A percentile compares a stretch with the other conserved stretches of the same genome.
Evolutionary conservation across 2,329 filamentous ascomycete species (phyloP).

Genomic region (Coniochaeta sp.): DNA sequence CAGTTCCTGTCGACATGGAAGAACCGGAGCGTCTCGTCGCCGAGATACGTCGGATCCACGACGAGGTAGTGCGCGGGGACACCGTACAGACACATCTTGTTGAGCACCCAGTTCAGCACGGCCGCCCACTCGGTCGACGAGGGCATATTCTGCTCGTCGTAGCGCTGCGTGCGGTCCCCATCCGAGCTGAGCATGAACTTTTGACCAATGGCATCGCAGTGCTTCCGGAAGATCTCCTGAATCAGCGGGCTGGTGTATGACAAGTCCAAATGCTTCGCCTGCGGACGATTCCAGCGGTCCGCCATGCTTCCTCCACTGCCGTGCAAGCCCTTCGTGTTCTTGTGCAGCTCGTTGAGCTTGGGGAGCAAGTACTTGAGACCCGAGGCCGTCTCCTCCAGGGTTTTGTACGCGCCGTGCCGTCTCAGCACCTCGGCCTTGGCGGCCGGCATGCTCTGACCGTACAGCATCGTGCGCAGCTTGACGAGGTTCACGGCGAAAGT

Average conservation of each 20-base stretch:
- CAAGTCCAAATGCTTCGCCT: neutral
- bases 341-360: neutral
- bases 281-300: neutral
- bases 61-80: conserved; percentile 25
- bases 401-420: neutral
- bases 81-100: conserved; percentile 5
- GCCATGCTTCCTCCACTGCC: neutral
- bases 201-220: too few relatives aligned
- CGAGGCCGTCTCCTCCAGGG: neutral
- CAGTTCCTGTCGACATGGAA: conserved; percentile 31
- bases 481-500: conserved; percentile 22
- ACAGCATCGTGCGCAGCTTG: neutral
- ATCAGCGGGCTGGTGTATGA: neutral
- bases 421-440: neutral
- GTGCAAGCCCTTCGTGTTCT: neutral
- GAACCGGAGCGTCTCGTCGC: conserved; percentile 26
- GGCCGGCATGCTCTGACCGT: neutral
- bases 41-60: conserved; percentile 22
- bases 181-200: neutral
- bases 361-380: neutral
- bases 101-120: conserved; percentile 6
- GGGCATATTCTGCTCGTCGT: neutral
- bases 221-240: neutral
- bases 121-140: neutral
- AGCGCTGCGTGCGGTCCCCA: neutral